These are phyloP conservation scores for Quambalaria eucalypti DNA, from an alignment of 1,284 basidiomycete genomes.

Conservation along the genomic window DNA sequence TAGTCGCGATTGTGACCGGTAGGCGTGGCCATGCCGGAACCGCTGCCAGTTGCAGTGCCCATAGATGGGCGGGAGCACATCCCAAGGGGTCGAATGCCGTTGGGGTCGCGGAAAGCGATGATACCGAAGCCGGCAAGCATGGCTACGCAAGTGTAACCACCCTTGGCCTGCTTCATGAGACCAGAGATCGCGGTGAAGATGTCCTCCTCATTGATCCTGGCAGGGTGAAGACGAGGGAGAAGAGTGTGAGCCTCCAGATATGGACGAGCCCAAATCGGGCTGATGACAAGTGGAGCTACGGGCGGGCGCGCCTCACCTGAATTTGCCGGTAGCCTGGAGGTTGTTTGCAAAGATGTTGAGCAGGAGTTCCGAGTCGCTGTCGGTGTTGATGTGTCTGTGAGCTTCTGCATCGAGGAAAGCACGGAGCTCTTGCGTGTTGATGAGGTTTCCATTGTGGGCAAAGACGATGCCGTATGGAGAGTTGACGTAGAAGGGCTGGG, in stretches of 20 bases:
- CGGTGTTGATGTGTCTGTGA: slow-evolving; percentile 97
- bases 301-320: slow-evolving; percentile 53
- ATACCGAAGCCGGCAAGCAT: slow-evolving; percentile 99
- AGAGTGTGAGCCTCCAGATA: too few relatives aligned
- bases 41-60: not conserved
- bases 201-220: slow-evolving; percentile 88
- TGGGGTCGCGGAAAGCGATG: slow-evolving; percentile 97
- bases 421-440: slow-evolving; percentile 78
- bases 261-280: too few relatives aligned
- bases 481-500: slow-evolving; percentile 99
- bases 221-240: not conserved
- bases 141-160: slow-evolving; percentile 91
- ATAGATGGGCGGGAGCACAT: slow-evolving; percentile 31
- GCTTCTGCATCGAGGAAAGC: slow-evolving; percentile 91
- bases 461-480: slow-evolving; percentile 97
- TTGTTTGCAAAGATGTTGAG: slow-evolving; percentile 97
- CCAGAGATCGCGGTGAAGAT: slow-evolving; percentile 88
- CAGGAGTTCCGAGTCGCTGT: slow-evolving; percentile 92
- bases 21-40: not conserved
- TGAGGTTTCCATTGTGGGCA: slow-evolving; percentile 97
- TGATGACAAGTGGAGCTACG: too few relatives aligned
- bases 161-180: slow-evolving; percentile 78
- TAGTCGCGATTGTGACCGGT: slow-evolving; percentile 57
- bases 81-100: slow-evolving; percentile 79
- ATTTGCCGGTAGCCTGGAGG: slow-evolving; percentile 95